phyloP scores from a whole-genome alignment of 371 early-diverging fungal genomes.

The Rhizomucor miehei region DNA sequence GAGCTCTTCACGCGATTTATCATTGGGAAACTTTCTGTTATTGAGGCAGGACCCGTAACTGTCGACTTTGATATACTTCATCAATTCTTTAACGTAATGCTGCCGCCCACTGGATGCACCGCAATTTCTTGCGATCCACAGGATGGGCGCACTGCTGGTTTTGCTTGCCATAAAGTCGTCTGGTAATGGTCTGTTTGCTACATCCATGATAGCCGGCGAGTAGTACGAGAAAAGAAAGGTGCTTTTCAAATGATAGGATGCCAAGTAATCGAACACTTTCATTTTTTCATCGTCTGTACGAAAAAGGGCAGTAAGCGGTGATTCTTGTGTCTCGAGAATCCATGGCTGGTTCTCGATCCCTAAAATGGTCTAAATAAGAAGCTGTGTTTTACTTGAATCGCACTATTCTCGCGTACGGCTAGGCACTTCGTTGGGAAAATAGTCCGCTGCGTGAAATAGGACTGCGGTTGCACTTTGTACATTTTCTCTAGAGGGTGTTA shows the following conservation, averaged over 20 bases:
- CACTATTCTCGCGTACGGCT: constrained; percentile 13
- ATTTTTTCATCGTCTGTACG: constrained; percentile 19
- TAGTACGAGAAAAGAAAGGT: constrained; percentile 33
- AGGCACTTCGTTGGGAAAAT: constrained; percentile 8
- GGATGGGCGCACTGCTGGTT: constrained; percentile 24
- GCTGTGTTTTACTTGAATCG: not conserved
- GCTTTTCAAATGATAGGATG: constrained; percentile 35
- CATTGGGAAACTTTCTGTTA: constrained; percentile 29
- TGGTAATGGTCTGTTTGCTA: constrained; percentile 33
- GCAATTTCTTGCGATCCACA: constrained; percentile 43
- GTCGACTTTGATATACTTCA: constrained; percentile 34
- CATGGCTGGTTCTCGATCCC: constrained; percentile 29
- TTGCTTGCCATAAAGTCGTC: constrained; percentile 31
- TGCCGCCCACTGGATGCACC: constrained; percentile 33
- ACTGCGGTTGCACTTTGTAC: constrained; percentile 23
- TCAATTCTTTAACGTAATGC: constrained; percentile 31
- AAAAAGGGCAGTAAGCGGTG: constrained; percentile 30
- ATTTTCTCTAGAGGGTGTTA: constrained; percentile 19
- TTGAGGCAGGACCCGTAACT: constrained; percentile 35
- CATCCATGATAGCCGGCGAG: constrained; percentile 27
- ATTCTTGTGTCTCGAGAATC: constrained; percentile 35
- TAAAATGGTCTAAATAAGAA: constrained; percentile 3
- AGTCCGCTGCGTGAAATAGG: constrained; percentile 36
- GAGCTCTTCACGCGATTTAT: constrained; percentile 21
- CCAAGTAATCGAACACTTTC: constrained; percentile 32